Evolutionary conservation across 2,329 filamentous ascomycete genomes (phyloP).

Genomic region (Trichoderma breve): DNA sequence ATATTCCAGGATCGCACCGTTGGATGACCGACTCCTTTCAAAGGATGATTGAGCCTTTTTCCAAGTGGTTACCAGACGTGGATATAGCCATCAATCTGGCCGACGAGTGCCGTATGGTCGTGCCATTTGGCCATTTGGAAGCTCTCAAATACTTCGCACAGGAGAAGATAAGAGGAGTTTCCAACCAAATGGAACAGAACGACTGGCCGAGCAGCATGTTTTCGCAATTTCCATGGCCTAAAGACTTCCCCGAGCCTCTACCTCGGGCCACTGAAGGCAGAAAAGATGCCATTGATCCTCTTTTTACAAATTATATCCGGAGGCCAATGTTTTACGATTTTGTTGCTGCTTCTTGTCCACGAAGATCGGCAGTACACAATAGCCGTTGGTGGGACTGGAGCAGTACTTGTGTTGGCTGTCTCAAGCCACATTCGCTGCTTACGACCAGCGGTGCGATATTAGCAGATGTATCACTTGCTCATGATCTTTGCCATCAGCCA

Average conservation of each 20-base stretch:
- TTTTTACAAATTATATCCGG: slow-evolving; percentile 25
- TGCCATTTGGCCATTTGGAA: slow-evolving; percentile 55
- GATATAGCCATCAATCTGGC: slow-evolving; percentile 75
- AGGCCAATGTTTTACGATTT: slow-evolving; percentile 37
- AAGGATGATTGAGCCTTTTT: slow-evolving; percentile 66
- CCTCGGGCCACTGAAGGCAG: neutral
- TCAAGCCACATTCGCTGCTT: slow-evolving; percentile 36
- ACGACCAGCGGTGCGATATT: slow-evolving; percentile 42
- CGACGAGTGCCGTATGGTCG: slow-evolving; percentile 59
- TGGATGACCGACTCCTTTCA: slow-evolving; percentile 42
- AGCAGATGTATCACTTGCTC: slow-evolving; percentile 53
- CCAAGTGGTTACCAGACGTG: slow-evolving; percentile 71
- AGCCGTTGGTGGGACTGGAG: slow-evolving; percentile 41
- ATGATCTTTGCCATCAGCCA: slow-evolving; percentile 51
- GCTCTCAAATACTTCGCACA: slow-evolving; percentile 58
- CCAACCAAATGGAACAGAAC: neutral
- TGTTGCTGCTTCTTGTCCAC: slow-evolving; percentile 44
- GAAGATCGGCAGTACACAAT: slow-evolving; percentile 43
- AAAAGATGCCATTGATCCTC: slow-evolving; percentile 2
- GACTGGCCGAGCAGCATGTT: neutral
- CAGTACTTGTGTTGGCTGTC: slow-evolving; percentile 34
- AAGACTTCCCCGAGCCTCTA: slow-evolving; percentile 19
- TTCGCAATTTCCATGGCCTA: slow-evolving; percentile 21
- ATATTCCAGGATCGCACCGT: slow-evolving; percentile 34
- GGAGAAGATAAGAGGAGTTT: slow-evolving; percentile 6